Conservation (phyloP, 2,329 filamentous ascomycete species). For the Trichoderma afroharzianum region DNA sequence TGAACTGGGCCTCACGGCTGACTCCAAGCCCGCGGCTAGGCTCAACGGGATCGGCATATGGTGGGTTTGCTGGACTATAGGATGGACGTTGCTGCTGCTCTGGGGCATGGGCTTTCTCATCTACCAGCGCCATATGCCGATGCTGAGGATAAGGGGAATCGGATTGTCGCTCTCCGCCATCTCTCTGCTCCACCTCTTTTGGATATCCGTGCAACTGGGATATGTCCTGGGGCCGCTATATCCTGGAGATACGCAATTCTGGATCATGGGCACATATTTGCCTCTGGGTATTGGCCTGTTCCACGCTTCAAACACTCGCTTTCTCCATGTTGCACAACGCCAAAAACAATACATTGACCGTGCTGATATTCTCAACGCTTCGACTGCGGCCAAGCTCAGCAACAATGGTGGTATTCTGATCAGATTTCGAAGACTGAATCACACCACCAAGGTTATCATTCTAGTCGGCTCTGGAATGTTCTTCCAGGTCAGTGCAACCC, state of each 20-base stretch:
- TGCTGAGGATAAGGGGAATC: conserved; percentile 39
- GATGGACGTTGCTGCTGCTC: conserved; percentile 36
- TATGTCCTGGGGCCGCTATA: conserved; percentile 35
- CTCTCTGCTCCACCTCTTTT: conserved; percentile 39
- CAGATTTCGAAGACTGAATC: conserved; percentile 35
- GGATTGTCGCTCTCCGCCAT: conserved; percentile 39
- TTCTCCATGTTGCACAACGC: conserved; percentile 53
- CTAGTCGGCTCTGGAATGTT: conserved; percentile 53
- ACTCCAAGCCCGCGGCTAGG: conserved; percentile 19
- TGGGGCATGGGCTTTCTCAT: conserved; percentile 39
- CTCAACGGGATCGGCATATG: conserved; percentile 33
- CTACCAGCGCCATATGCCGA: conserved; percentile 33
- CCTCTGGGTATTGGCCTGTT: conserved; percentile 63
- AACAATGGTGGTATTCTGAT: conserved; percentile 24
- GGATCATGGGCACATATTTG: conserved; percentile 62
- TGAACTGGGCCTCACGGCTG: conserved; percentile 25
- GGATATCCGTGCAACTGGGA: conserved; percentile 36
- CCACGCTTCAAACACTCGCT: conserved; percentile 59
- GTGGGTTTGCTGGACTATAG: conserved; percentile 31
- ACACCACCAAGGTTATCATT: conserved; percentile 43
- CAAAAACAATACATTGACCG: conserved; percentile 37
- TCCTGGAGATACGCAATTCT: conserved; percentile 54
- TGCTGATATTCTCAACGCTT: not conserved
- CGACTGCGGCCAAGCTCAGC: conserved; percentile 19
- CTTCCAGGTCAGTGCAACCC: conserved; percentile 44